Percentiles rank a stretch among this genome's conserved stretches.
Evolutionary conservation across 2,329 filamentous ascomycete genomes (phyloP).

Genomic region (Phialophora macrospora): DNA sequence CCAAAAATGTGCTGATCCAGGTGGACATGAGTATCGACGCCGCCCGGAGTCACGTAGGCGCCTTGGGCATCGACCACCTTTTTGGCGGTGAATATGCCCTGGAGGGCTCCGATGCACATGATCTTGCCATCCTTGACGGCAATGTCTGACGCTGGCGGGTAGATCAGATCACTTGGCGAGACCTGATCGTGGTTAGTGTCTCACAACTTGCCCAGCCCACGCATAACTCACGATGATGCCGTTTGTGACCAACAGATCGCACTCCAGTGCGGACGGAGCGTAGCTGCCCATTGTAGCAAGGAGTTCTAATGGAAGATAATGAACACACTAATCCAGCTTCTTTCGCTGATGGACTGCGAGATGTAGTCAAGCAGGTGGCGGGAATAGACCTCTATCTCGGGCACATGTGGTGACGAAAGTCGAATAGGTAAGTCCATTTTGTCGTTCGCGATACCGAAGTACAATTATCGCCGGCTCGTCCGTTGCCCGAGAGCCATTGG

Average conservation of each 20-base stretch:
- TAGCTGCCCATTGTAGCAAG: slow-evolving; percentile 20
- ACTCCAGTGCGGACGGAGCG: slow-evolving; percentile 12
- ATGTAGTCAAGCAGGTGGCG: background rate
- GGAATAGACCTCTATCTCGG: background rate
- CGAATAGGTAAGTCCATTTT: background rate
- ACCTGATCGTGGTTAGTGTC: slow-evolving; percentile 12
- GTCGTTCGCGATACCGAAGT: background rate
- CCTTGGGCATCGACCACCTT: slow-evolving; percentile 18
- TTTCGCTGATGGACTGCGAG: background rate
- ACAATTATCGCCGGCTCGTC: background rate
- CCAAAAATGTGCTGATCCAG: slow-evolving; percentile 19
- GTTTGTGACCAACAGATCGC: slow-evolving; percentile 51
- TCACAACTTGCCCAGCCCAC: slow-evolving; percentile 42
- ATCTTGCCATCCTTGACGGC: slow-evolving; percentile 19
- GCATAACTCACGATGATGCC: slow-evolving; percentile 51
- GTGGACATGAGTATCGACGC: slow-evolving; percentile 26
- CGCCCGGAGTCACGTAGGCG: slow-evolving; percentile 22
- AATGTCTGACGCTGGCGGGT: slow-evolving; percentile 24
- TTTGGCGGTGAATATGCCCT: slow-evolving; percentile 10
- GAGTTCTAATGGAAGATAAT: background rate
- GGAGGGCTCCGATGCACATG: slow-evolving; percentile 16
- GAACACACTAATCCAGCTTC: background rate
- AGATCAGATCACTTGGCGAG: slow-evolving; percentile 22
- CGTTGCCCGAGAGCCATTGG: background rate
- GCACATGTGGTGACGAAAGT: background rate